Conservation (phyloP, 805 yeast species). For the Metschnikowia noctiluminum region DNA sequence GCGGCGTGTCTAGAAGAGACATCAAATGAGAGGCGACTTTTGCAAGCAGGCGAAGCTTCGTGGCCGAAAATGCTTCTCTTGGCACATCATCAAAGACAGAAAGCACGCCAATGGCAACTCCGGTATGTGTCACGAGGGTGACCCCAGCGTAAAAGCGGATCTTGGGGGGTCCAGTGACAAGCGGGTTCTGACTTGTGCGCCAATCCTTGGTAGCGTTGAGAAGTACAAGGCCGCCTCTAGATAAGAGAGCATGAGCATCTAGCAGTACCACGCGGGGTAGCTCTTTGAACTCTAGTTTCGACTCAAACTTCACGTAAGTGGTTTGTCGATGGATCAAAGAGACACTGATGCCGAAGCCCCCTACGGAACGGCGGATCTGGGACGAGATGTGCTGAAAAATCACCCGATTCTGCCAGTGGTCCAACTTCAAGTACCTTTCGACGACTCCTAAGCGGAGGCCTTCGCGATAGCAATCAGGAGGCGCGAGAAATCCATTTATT, state of each 20-base stretch:
- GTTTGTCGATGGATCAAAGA: constrained; percentile 51
- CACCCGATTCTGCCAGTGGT: constrained; percentile 48
- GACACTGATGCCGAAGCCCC: constrained; percentile 52
- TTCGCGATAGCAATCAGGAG: constrained; percentile 61
- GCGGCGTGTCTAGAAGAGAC: constrained; percentile 36
- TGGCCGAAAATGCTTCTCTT: constrained; percentile 33
- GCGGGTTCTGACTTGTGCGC: constrained; percentile 62
- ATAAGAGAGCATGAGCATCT: constrained; percentile 67
- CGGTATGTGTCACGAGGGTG: constrained; percentile 43
- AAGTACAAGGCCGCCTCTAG: constrained; percentile 51
- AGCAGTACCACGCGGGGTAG: constrained; percentile 56
- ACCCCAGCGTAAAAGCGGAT: constrained; percentile 65
- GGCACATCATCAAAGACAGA: constrained; percentile 54
- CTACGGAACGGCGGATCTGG: constrained; percentile 39
- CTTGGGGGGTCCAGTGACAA: constrained; percentile 58
- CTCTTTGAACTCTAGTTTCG: constrained; percentile 45
- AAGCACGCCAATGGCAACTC: constrained; percentile 52
- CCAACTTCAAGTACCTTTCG: constrained; percentile 32
- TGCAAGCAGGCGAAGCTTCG: constrained; percentile 34
- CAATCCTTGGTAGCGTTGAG: constrained; percentile 66
- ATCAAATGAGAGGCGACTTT: constrained; percentile 41
- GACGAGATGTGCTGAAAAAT: constrained; percentile 38
- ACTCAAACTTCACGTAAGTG: constrained; percentile 49
- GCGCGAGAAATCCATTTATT: constrained; percentile 45
- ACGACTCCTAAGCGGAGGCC: constrained; percentile 42